Conservation (phyloP, 2,329 filamentous ascomycete genomes). For the Zymoseptoria ardabiliae region DNA sequence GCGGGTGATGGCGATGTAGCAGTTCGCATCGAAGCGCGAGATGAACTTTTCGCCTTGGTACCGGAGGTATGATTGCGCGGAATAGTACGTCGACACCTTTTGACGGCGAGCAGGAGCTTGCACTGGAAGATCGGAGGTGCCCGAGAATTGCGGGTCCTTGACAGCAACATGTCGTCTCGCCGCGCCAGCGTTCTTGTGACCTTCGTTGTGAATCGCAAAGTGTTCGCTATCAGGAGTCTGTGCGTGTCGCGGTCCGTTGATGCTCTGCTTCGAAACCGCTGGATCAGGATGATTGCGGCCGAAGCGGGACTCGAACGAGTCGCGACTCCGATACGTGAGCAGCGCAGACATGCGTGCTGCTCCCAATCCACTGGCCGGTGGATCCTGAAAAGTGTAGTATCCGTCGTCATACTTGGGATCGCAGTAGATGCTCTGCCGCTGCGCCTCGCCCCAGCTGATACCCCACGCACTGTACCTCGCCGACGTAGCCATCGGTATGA, state of each 20-base stretch:
- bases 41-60: constrained; percentile 98
- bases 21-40: constrained; percentile 94
- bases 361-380: constrained; percentile 76
- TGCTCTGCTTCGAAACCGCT: constrained; percentile 66
- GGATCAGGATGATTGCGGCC: constrained; percentile 87
- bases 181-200: constrained; percentile 41
- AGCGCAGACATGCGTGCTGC: constrained; percentile 96
- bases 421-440: constrained; percentile 89
- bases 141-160: constrained; percentile 42
- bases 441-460: constrained; percentile 84
- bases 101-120: constrained; percentile 30
- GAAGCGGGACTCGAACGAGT: constrained; percentile 94
- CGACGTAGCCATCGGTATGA: constrained; percentile 79
- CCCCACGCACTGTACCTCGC: constrained; percentile 82
- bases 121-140: constrained; percentile 31
- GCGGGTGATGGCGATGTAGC: constrained; percentile 96
- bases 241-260: constrained; percentile 58
- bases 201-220: constrained; percentile 48
- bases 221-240: constrained; percentile 37
- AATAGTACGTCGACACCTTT: constrained; percentile 71
- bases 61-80: constrained; percentile 91
- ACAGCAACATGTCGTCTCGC: constrained; percentile 32
- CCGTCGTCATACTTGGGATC: constrained; percentile 98
- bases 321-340: constrained; percentile 88
- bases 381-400: constrained; percentile 83